These are phyloP conservation scores for Selaginella moellendorffii DNA, from an alignment of 75 land plant genomes.

Conservation along the genomic window DNA sequence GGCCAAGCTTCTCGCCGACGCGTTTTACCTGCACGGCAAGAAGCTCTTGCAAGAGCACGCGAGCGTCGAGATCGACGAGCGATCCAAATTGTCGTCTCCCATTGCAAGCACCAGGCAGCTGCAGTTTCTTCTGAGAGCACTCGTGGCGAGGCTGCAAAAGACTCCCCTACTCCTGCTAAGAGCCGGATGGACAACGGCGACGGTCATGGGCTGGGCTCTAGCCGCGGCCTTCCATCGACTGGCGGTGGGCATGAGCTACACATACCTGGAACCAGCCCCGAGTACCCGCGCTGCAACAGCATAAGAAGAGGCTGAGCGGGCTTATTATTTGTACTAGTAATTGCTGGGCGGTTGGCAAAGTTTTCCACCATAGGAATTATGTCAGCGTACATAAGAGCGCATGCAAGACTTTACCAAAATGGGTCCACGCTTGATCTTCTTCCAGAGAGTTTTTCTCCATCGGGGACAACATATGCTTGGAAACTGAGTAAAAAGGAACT, in stretches of 20 bases:
- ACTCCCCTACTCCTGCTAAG: constrained; percentile 13
- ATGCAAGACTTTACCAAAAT: no score
- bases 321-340: no score
- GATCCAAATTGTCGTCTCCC: background rate
- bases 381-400: no score
- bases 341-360: no score
- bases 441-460: no score
- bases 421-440: no score
- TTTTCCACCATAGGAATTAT: no score
- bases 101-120: constrained; percentile 9
- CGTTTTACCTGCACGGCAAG: constrained; percentile 6
- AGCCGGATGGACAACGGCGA: constrained; percentile 16
- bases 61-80: background rate
- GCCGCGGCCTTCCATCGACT: constrained; percentile 20
- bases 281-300: no score
- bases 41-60: background rate
- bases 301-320: no score
- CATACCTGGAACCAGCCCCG: no score
- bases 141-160: constrained; percentile 11
- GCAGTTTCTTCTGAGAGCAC: constrained; percentile 14
- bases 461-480: no score
- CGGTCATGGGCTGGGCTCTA: constrained; percentile 15
- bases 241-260: constrained; percentile 11
- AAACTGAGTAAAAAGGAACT: no score
- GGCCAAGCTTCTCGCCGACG: constrained; percentile 15